phyloP scores from a whole-genome alignment of 257 asterid species.

The Solanum chiquidenum region DNA sequence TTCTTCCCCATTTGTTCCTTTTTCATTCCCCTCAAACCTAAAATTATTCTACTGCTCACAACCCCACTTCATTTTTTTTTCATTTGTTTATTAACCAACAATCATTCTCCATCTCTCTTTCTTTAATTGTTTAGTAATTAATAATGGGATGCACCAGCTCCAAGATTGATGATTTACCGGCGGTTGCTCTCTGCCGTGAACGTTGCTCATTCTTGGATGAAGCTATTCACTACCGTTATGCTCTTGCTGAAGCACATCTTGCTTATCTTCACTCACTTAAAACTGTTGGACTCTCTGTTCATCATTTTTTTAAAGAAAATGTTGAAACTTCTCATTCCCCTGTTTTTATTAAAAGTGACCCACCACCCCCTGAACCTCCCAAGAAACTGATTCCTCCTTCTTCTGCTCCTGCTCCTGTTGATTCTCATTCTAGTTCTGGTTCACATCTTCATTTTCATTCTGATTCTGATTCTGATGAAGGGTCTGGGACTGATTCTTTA shows the following conservation, averaged over 20 bases:
- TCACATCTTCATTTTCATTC: constrained; percentile 77
- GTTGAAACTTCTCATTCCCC: constrained; percentile 1
- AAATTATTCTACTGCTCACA: background rate
- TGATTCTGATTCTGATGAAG: constrained; percentile 34
- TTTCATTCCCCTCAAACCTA: background rate
- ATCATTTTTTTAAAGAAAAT: background rate
- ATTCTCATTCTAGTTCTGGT: constrained; percentile 48
- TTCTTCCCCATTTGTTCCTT: background rate
- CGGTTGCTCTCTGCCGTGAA: constrained; percentile 15
- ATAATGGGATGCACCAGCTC: constrained; percentile 13
- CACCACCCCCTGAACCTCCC: constrained; percentile 30
- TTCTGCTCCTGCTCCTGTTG: background rate
- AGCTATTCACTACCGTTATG: constrained; percentile 9
- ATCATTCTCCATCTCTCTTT: background rate
- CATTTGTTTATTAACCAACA: background rate
- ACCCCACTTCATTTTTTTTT: background rate
- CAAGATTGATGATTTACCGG: constrained; percentile 15
- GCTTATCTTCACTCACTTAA: constrained; percentile 6
- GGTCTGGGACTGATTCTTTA: constrained; percentile 30
- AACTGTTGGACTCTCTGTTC: background rate
- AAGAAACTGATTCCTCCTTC: constrained; percentile 13
- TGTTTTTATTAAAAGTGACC: constrained; percentile 53
- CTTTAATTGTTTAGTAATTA: background rate
- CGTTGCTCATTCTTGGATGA: constrained; percentile 9
- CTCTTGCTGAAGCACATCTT: constrained; percentile 6